Conservation (phyloP, 208 protist genomes). For the Trypanosomatidae sp. region DNA sequence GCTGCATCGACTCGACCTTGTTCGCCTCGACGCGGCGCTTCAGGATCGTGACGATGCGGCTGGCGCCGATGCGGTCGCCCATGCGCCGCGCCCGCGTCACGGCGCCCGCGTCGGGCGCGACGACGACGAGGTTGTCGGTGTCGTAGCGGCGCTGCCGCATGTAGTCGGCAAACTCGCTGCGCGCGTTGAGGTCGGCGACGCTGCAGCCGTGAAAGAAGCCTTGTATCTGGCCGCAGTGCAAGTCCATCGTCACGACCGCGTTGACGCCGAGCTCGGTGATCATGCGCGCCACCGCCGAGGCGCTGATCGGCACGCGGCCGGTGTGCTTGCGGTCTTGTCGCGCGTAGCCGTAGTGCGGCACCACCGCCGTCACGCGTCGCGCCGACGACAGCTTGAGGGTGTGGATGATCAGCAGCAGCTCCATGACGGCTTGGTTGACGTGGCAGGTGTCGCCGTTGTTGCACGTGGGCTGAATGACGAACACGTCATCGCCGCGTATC, state of each 20-base stretch:
- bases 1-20: constrained; percentile 86
- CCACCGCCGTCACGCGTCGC: constrained; percentile 86
- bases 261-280: constrained; percentile 86
- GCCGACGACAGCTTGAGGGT: constrained; percentile 86
- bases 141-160: constrained; percentile 62
- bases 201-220: constrained; percentile 93
- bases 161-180: constrained; percentile 80
- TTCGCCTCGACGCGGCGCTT: constrained; percentile 92
- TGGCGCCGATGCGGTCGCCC: constrained; percentile 63
- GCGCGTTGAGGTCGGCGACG: constrained; percentile 85
- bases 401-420: constrained; percentile 91
- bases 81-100: constrained; percentile 85
- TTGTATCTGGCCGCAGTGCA: constrained; percentile 93
- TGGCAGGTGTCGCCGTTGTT: constrained; percentile 55
- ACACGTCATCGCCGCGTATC: constrained; percentile 91
- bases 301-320: constrained; percentile 92
- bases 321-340: constrained; percentile 95
- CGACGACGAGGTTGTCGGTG: constrained; percentile 74
- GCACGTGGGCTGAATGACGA: constrained; percentile 93
- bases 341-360: constrained; percentile 93
- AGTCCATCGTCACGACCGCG: constrained; percentile 89
- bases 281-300: constrained; percentile 88
- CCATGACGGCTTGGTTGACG: constrained; percentile 92
- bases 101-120: constrained; percentile 94
- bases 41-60: constrained; percentile 90